These are phyloP conservation scores for Clonostachys byssicola DNA, from an alignment of 2,329 filamentous ascomycete species.

Conservation along the genomic window DNA sequence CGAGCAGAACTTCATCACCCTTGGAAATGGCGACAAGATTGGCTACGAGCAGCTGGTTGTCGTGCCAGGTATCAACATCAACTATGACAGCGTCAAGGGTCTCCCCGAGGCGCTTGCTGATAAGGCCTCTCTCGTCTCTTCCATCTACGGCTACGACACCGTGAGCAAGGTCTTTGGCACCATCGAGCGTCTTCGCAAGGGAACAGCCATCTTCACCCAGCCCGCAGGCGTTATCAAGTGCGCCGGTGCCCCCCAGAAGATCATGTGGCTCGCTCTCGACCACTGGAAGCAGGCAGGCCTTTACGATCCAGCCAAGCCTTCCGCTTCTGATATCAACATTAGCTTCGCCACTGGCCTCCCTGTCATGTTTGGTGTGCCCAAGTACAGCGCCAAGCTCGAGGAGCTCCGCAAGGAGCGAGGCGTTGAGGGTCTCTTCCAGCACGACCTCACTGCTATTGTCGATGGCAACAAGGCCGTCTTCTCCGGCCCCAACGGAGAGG, in stretches of 20 bases:
- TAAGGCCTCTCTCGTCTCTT: constrained; percentile 41
- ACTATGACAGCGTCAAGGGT: constrained; percentile 47
- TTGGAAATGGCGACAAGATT: constrained; percentile 49
- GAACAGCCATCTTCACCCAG: constrained; percentile 54
- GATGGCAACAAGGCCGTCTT: constrained; percentile 50
- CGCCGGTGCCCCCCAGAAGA: constrained; percentile 56
- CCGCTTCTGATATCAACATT: constrained; percentile 41
- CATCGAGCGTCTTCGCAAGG: constrained; percentile 40
- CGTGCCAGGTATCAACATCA: constrained; percentile 49
- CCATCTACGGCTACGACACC: constrained; percentile 53
- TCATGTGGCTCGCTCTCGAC: constrained; percentile 59
- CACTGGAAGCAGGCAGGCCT: constrained; percentile 50
- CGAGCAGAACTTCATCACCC: constrained; percentile 49
- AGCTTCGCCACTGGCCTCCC: constrained; percentile 51
- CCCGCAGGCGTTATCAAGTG: constrained; percentile 56
- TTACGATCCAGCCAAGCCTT: constrained; percentile 34
- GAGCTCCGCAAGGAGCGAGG: constrained; percentile 45
- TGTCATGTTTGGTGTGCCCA: constrained; percentile 56
- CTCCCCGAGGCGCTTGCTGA: constrained; percentile 50
- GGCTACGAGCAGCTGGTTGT: constrained; percentile 63
- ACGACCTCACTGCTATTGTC: constrained; percentile 44
- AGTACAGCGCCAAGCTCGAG: constrained; percentile 51
- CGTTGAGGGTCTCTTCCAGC: constrained; percentile 54
- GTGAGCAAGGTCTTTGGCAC: constrained; percentile 47
- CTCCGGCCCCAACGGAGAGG: constrained; percentile 32